phyloP scores from a whole-genome alignment of 2,329 filamentous ascomycete species.

The Fusarium albosuccineum region DNA sequence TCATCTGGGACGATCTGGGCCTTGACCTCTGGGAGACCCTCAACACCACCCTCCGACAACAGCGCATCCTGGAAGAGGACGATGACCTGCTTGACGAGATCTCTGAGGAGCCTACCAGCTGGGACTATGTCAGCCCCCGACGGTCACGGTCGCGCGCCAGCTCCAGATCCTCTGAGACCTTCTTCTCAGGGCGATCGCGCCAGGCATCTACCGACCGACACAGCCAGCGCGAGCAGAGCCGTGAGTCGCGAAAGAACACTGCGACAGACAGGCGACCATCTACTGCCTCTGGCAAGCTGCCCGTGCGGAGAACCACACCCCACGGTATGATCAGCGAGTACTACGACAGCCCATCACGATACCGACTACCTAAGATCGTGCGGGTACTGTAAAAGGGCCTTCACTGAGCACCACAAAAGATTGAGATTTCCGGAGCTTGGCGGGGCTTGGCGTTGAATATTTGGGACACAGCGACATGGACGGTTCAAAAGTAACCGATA shows the following conservation, averaged over 20 bases:
- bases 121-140: slow-evolving; percentile 28
- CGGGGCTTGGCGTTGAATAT: neutral
- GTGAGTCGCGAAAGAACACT: slow-evolving; percentile 27
- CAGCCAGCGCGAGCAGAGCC: slow-evolving; percentile 30
- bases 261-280: slow-evolving; percentile 20
- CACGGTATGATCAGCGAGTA: slow-evolving; percentile 41
- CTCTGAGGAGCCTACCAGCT: slow-evolving; percentile 28
- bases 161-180: slow-evolving; percentile 34
- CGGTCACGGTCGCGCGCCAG: slow-evolving; percentile 35
- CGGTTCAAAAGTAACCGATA: slow-evolving; percentile 22
- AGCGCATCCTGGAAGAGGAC: slow-evolving; percentile 24
- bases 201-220: slow-evolving; percentile 34
- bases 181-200: slow-evolving; percentile 29
- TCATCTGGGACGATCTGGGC: slow-evolving; percentile 56
- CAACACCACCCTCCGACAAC: slow-evolving; percentile 31
- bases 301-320: slow-evolving; percentile 19
- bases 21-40: slow-evolving; percentile 51
- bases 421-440: neutral
- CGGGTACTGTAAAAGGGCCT: slow-evolving; percentile 27
- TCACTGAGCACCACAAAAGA: neutral
- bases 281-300: slow-evolving; percentile 7
- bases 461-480: slow-evolving; percentile 7
- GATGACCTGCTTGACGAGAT: slow-evolving; percentile 34
- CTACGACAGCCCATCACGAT: slow-evolving; percentile 41
- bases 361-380: slow-evolving; percentile 40